Evolutionary conservation across 1,284 basidiomycete species (phyloP), one percentile per base, ranked within the genome.

Genomic region (Sanghuangporus weigelae): DNA sequence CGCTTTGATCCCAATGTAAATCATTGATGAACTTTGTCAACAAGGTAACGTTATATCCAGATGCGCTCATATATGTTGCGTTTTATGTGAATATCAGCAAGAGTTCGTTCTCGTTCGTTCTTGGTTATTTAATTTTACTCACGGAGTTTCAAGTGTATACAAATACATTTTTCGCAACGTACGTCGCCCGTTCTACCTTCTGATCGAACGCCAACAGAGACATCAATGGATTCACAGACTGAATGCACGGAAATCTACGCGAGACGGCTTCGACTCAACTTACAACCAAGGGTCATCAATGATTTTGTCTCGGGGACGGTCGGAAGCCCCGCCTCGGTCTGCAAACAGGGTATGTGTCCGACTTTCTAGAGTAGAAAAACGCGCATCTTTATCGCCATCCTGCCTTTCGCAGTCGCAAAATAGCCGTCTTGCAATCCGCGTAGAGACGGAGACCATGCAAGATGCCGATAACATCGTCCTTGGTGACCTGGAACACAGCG

Each of bases 81-180:
- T 60, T 63, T 26, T 66, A 60, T 26, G 53, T 63, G 3, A 57
- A 46, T 36, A 57, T 60, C 35, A 63, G 62, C 36, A 63, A 53
- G 48, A 50, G 65, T 66, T 26, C n/a, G 65, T 63, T 11, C 35
- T 35, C 12, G 16, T n/a, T 39, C 21, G 19, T 21, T 19, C 38
- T 35, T 4, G 42, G 44, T 38, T 38, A n/a, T 26, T 40, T 3
- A 11, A 50, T 19, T 11, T 35, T 26, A 26, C 10, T 39, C 59
- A 23, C 40, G 23, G 35, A 4, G 5, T 6, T 35, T 54, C 0
- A 21, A 64, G 63, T 64, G 44, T 64, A 64, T 23, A 56, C 63
- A 46, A 64, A 64, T 53, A 46, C 63, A 5, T 31, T 64, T 3
- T 40, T 64, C 11, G 63, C 63, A 16, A 64, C 63, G 62, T 63